A percentile compares a stretch with the other conserved stretches of the same genome.
These are phyloP conservation scores for Kurtzmaniella quercitrusa DNA, from an alignment of 1,139 yeast genomes.

Conservation along the genomic window DNA sequence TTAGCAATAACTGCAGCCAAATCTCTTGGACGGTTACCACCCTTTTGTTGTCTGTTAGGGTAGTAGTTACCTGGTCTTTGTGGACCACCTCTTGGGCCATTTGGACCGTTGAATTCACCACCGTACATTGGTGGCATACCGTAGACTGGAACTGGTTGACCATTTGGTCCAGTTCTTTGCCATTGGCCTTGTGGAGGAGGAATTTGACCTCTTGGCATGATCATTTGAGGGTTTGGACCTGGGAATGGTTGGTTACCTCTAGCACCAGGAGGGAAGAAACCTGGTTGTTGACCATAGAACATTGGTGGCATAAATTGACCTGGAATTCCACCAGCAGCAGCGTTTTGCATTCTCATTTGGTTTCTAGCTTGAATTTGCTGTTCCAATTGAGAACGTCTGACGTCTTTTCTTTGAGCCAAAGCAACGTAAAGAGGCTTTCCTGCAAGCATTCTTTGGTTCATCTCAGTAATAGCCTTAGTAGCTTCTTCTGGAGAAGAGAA, in stretches of 20 bases:
- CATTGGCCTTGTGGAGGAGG: slow-evolving; percentile 72
- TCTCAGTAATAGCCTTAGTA: slow-evolving; percentile 95
- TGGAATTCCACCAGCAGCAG: slow-evolving; percentile 86
- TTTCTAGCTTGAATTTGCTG: slow-evolving; percentile 98
- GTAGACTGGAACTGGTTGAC: slow-evolving; percentile 76
- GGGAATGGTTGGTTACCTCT: slow-evolving; percentile 84
- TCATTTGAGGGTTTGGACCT: slow-evolving; percentile 83
- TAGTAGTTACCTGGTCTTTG: slow-evolving; percentile 30
- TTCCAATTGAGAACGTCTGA: slow-evolving; percentile 93
- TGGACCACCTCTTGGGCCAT: slow-evolving; percentile 33
- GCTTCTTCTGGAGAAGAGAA: slow-evolving; percentile 99
- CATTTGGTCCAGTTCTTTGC: slow-evolving; percentile 77
- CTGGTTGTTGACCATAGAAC: slow-evolving; percentile 89
- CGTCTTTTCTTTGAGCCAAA: slow-evolving; percentile 98
- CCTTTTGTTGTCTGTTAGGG: slow-evolving; percentile 38
- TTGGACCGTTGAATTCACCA: slow-evolving; percentile 43
- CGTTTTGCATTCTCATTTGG: slow-evolving; percentile 97
- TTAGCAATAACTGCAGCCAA: slow-evolving; percentile 58
- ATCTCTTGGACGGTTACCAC: slow-evolving; percentile 38
- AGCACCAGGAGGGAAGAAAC: slow-evolving; percentile 73
- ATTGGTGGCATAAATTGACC: slow-evolving; percentile 96
- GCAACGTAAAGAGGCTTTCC: slow-evolving; percentile 98
- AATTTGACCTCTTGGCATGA: slow-evolving; percentile 77
- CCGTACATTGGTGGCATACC: slow-evolving; percentile 80
- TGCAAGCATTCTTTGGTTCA: slow-evolving; percentile 95